Evolutionary conservation across 345 rosid genomes (phyloP), one percentile per base, ranked within the genome.

Genomic region (Hibiscus syriacus): DNA sequence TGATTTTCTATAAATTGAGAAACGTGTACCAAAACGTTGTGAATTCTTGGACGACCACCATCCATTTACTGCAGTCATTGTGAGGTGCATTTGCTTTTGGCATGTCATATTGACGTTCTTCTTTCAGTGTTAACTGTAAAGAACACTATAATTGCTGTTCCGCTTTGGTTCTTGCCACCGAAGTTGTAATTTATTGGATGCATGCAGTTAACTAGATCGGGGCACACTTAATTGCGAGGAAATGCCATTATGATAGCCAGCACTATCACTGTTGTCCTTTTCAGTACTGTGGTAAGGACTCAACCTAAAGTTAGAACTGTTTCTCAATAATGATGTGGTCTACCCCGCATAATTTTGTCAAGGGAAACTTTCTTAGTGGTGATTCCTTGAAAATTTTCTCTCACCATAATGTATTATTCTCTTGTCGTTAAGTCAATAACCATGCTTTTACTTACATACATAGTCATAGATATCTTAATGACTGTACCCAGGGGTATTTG

Each of bases 191-290:
- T 29, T 20, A 14, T 45, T 4, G 53, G 36, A 26, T 61, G 9
- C 29, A 14, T 77, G 82, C 85, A 90, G 98, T 92, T 92, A 77
- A 80, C 96, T 52, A 78, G 83, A 72, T 81, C 83, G 8, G 97
- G 96, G 38, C 87, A 84, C 72, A 92, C 96, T 12, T 84, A 84
- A 52, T 23, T 76, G 69, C 80, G 66, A 16, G 92, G 80, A 74
- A 87, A 92, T 73, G 89, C 93, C 13, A 75, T 90, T 55, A 77
- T 90, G 96, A 90, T 92, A 81, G 88, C 97, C 20, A 92, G 97
- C 81, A 92, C 97, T 61, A 90, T 90, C 64, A 76, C 96, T 3
- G 82, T 92, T 32, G 92, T 92, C 76, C 87, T 92, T 43, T 81
- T 92, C 41, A 84, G 93, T 73, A 92, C 87, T 22, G 74, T 88